These are phyloP conservation scores for Rhynchosporium graminicola DNA, from an alignment of 2,329 filamentous ascomycete genomes.

Conservation along the genomic window DNA sequence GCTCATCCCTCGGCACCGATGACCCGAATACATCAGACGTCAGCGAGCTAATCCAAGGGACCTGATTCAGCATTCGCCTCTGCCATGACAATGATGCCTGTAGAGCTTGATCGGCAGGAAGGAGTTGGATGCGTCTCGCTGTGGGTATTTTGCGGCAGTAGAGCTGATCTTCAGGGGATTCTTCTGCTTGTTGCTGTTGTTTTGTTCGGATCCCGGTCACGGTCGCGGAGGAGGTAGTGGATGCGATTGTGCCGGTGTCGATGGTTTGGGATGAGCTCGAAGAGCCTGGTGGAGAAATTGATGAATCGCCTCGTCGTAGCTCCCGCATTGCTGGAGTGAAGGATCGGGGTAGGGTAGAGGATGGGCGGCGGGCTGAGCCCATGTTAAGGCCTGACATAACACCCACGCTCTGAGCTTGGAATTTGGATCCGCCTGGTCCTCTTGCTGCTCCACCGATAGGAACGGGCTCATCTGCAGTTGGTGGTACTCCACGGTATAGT, in stretches of 20 bases:
- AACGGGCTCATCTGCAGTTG: conserved; percentile 63
- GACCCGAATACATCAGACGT: conserved; percentile 71
- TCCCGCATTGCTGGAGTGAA: conserved; percentile 35
- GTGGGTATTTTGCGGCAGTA: conserved; percentile 66
- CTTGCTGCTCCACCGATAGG: conserved; percentile 39
- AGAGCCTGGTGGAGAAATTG: conserved; percentile 37
- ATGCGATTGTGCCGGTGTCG: conserved; percentile 56
- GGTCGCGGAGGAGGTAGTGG: conserved; percentile 35
- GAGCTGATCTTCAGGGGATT: conserved; percentile 41
- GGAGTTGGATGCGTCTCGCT: conserved; percentile 63
- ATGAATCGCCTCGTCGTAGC: conserved; percentile 34
- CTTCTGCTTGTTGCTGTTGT: conserved; percentile 5
- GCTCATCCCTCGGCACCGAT: conserved; percentile 70
- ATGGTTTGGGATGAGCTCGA: conserved; percentile 54
- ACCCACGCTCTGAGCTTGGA: conserved; percentile 21
- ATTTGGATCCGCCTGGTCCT: conserved; percentile 19
- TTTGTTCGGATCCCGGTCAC: conserved; percentile 28
- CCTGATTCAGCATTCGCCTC: conserved; percentile 63
- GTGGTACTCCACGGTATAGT: conserved; percentile 65
- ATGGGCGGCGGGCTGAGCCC: conserved; percentile 21
- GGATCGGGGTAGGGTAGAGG: conserved; percentile 34
- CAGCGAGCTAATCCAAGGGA: conserved; percentile 73
- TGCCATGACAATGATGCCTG: conserved; percentile 66
- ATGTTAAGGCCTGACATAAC: conserved; percentile 22
- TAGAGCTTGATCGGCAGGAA: conserved; percentile 70